Evolutionary conservation across 225 moss, liverwort and hornwort species (phyloP).

Genomic region (Pleurozium schreberi): DNA sequence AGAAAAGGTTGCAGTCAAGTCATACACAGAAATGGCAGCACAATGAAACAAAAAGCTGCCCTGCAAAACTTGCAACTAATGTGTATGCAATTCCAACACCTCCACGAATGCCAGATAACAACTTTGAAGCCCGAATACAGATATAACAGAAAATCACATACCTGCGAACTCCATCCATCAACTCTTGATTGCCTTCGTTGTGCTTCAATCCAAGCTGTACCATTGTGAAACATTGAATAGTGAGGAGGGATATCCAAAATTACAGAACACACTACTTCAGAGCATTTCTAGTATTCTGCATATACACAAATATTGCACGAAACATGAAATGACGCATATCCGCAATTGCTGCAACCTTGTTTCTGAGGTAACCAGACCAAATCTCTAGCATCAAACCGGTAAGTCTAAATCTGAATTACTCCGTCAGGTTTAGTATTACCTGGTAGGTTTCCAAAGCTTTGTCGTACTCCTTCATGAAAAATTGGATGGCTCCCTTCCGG

Average conservation of each 20-base stretch:
- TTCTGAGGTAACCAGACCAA: neutral
- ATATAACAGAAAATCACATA: neutral
- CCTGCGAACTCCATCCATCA: conserved; percentile 90
- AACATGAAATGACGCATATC: neutral
- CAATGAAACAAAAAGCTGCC: neutral
- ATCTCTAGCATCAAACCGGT: neutral
- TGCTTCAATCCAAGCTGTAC: conserved; percentile 70
- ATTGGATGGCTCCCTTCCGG: conserved; percentile 89
- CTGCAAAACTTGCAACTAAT: neutral
- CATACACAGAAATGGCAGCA: neutral
- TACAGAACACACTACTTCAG: neutral
- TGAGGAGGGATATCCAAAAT: neutral
- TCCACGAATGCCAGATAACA: neutral
- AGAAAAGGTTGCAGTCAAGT: neutral
- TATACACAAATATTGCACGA: neutral
- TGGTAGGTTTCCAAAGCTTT: conserved; percentile 91
- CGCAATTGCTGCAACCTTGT: neutral
- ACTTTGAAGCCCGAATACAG: neutral
- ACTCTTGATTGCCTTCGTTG: conserved; percentile 87
- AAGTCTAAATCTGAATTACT: neutral
- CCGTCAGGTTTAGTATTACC: conserved; percentile 9
- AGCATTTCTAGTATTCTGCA: neutral
- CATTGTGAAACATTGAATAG: neutral
- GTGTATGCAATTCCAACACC: neutral
- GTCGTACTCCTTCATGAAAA: conserved; percentile 99